phyloP scores from a whole-genome alignment of 148 eudicot species.

The Fagopyrum esculentum region DNA sequence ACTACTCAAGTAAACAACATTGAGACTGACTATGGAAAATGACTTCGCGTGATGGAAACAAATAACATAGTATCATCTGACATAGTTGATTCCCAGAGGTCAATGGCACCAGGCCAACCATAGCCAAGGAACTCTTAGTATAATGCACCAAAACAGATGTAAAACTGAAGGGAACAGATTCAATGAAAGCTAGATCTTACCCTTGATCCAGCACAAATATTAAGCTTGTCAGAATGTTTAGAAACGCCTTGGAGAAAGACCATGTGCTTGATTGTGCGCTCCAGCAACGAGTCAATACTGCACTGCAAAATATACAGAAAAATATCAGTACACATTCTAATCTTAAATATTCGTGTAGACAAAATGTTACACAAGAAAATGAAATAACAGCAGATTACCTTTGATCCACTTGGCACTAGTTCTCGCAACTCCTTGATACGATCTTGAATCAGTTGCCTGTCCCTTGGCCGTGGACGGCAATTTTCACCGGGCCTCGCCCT shows the following conservation, averaged over 20 bases:
- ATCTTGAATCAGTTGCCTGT: slow-evolving; percentile 89
- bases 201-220: slow-evolving; percentile 43
- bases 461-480: slow-evolving; percentile 83
- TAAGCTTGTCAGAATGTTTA: slow-evolving; percentile 71
- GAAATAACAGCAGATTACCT: slow-evolving; percentile 31
- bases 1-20: neutral
- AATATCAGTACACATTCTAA: slow-evolving; percentile 18
- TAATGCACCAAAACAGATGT: neutral
- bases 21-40: neutral
- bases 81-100: neutral
- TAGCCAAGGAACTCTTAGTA: neutral
- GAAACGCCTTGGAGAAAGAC: slow-evolving; percentile 65
- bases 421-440: slow-evolving; percentile 84
- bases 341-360: neutral
- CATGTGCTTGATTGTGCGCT: slow-evolving; percentile 89
- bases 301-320: slow-evolving; percentile 43
- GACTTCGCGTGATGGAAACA: neutral
- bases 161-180: slow-evolving; percentile 11
- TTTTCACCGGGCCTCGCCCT: slow-evolving; percentile 78
- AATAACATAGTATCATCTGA: neutral
- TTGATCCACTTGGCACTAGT: slow-evolving; percentile 84
- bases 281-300: slow-evolving; percentile 86
- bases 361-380: neutral
- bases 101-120: neutral
- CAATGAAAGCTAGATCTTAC: slow-evolving; percentile 25